A percentile compares a stretch with the other conserved stretches of the same genome.
Conservation (phyloP, 495 filamentous ascomycete genomes). For the Penicillium lagena region DNA sequence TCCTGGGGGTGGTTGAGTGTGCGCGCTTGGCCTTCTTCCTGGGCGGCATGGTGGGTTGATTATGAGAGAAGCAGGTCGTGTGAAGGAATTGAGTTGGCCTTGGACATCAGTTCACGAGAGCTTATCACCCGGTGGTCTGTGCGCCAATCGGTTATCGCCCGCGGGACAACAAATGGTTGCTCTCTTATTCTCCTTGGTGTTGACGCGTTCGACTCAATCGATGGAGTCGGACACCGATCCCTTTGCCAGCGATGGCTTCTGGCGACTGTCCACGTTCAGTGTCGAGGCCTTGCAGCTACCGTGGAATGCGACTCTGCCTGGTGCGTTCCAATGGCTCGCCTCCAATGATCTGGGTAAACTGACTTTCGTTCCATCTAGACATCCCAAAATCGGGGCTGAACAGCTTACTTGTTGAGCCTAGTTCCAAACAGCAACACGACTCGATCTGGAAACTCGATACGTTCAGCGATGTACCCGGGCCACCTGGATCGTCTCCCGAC, state of each 20-base stretch:
- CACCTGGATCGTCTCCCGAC: conserved; percentile 9
- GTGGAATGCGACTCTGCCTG: conserved; percentile 28
- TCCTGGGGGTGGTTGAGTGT: conserved; percentile 27
- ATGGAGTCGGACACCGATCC: conserved; percentile 50
- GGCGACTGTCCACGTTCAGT: conserved; percentile 44
- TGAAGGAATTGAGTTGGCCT: too few species aligned
- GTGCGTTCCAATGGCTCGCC: conserved; percentile 14
- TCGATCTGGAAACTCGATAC: conserved; percentile 28
- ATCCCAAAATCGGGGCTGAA: conserved; percentile 22
- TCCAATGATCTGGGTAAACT: too few species aligned
- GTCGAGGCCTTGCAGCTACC: conserved; percentile 31
- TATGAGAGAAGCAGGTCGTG: too few species aligned
- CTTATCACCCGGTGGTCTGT: too few species aligned
- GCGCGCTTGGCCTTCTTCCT: conserved; percentile 53
- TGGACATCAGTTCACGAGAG: too few species aligned
- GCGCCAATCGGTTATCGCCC: background rate
- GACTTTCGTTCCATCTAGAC: too few species aligned
- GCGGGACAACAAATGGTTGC: conserved; percentile 11
- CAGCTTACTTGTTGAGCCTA: conserved; percentile 1
- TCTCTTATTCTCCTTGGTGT: conserved; percentile 8
- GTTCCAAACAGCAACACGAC: conserved; percentile 10
- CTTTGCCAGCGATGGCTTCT: conserved; percentile 68
- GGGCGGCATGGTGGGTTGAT: conserved; percentile 58
- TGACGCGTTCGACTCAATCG: conserved; percentile 10
- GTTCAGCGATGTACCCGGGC: conserved; percentile 18